These are phyloP conservation scores for Phoenix dactylifera DNA, from an alignment of 176 grass and related monocot species.

Conservation along the genomic window DNA sequence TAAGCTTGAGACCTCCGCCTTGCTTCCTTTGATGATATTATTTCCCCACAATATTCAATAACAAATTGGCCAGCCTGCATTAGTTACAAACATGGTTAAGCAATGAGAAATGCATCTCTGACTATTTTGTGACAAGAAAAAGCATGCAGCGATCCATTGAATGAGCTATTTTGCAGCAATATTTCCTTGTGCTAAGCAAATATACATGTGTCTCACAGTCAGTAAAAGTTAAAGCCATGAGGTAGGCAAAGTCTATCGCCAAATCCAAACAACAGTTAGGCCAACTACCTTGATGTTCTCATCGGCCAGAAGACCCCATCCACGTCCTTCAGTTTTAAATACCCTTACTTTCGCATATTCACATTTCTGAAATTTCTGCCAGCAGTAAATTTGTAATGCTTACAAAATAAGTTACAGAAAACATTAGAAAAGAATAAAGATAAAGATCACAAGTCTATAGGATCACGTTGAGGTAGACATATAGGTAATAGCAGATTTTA, in stretches of 20 bases:
- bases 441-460: no score
- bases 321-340: slow-evolving; percentile 79
- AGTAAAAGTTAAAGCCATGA: no score
- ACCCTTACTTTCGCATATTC: slow-evolving; percentile 72
- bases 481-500: no score
- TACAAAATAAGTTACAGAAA: not conserved
- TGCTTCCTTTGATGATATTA: slow-evolving; percentile 96
- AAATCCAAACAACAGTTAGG: slow-evolving; percentile 6
- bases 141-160: no score
- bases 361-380: slow-evolving; percentile 89
- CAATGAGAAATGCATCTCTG: not conserved
- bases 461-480: no score
- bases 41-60: slow-evolving; percentile 96
- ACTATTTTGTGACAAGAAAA: not conserved
- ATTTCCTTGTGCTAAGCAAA: no score
- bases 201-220: no score
- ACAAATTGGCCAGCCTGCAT: slow-evolving; percentile 87
- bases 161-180: no score
- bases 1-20: slow-evolving; percentile 76
- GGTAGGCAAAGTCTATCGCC: no score
- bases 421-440: not conserved
- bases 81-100: slow-evolving; percentile 6
- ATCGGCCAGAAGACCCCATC: slow-evolving; percentile 90
- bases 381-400: slow-evolving; percentile 15
- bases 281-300: slow-evolving; percentile 78